These are phyloP conservation scores for Globisporangium spinosum DNA, from an alignment of 352 stramenopile genomes.

Conservation along the genomic window DNA sequence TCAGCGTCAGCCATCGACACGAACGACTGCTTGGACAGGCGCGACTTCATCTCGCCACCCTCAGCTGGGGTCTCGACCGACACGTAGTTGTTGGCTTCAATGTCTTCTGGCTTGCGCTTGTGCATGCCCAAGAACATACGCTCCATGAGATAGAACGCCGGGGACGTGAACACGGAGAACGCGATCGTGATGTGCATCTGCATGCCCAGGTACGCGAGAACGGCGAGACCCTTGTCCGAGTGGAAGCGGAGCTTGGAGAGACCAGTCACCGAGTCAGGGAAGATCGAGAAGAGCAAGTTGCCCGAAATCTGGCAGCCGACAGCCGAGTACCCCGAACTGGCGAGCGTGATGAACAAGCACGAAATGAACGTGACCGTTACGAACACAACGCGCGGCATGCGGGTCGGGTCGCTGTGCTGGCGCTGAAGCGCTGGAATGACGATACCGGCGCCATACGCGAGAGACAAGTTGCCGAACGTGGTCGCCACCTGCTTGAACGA, in stretches of 20 bases:
- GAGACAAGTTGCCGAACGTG: slow-evolving; percentile 28
- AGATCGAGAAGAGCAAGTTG: slow-evolving; percentile 38
- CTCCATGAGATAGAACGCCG: slow-evolving; percentile 26
- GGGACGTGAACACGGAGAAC: slow-evolving; percentile 23
- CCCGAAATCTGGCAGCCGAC: slow-evolving; percentile 45
- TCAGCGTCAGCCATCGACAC: slow-evolving; percentile 9
- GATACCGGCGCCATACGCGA: slow-evolving; percentile 29
- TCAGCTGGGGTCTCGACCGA: slow-evolving; percentile 2
- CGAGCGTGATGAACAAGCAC: slow-evolving; percentile 21
- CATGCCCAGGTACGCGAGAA: slow-evolving; percentile 24
- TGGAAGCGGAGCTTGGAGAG: slow-evolving; percentile 28
- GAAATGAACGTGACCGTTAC: slow-evolving; percentile 28
- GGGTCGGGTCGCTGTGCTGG: slow-evolving; percentile 24
- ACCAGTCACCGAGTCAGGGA: slow-evolving; percentile 25
- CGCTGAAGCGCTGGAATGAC: slow-evolving; percentile 27
- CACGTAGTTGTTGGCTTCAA: slow-evolving; percentile 2
- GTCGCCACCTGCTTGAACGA: slow-evolving; percentile 26
- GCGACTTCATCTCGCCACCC: not conserved
- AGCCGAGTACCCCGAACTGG: slow-evolving; percentile 30
- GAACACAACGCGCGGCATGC: slow-evolving; percentile 30
- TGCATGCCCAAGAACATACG: slow-evolving; percentile 26
- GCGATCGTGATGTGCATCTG: slow-evolving; percentile 31
- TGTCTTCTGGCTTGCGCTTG: slow-evolving; percentile 4
- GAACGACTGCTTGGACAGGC: slow-evolving; percentile 10
- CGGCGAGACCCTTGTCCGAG: slow-evolving; percentile 13